Conservation (phyloP, 2,329 filamentous ascomycete genomes). For the Celoporthe dispersa region DNA sequence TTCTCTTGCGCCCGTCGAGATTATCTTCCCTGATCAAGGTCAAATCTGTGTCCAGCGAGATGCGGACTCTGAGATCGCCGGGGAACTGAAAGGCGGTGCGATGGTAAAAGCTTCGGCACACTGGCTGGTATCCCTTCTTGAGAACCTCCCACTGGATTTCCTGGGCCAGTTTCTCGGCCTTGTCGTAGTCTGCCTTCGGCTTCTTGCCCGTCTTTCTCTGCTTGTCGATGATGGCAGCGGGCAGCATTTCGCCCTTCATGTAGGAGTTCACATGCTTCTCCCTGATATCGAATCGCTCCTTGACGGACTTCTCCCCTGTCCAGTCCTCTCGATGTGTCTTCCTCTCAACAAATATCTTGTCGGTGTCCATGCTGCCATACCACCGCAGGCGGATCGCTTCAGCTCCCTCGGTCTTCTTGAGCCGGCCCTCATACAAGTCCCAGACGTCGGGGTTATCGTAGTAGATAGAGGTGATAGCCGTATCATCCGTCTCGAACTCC, state of each 20-base stretch:
- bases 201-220: slow-evolving; percentile 95
- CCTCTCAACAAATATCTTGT: slow-evolving; percentile 95
- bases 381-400: slow-evolving; percentile 95
- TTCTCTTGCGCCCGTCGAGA: slow-evolving; percentile 74
- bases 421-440: slow-evolving; percentile 89
- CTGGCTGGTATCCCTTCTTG: slow-evolving; percentile 83
- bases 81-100: slow-evolving; percentile 97
- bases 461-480: slow-evolving; percentile 97
- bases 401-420: slow-evolving; percentile 97
- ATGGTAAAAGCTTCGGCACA: slow-evolving; percentile 96
- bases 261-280: slow-evolving; percentile 98
- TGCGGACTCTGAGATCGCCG: slow-evolving; percentile 92
- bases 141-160: slow-evolving; percentile 95
- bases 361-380: slow-evolving; percentile 96
- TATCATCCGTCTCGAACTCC: slow-evolving; percentile 88
- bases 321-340: slow-evolving; percentile 99
- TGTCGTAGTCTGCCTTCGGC: slow-evolving; percentile 84
- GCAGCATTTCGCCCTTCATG: slow-evolving; percentile 80
- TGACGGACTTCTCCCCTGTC: slow-evolving; percentile 99
- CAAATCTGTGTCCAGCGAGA: slow-evolving; percentile 94
- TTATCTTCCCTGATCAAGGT: slow-evolving; percentile 97
- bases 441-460: slow-evolving; percentile 94
- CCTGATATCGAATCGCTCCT: slow-evolving; percentile 92
- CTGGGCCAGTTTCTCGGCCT: slow-evolving; percentile 85
- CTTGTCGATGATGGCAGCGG: slow-evolving; percentile 92